These are phyloP conservation scores for Trichoderma sp. DNA, from an alignment of 2,329 filamentous ascomycete genomes.

Conservation along the genomic window DNA sequence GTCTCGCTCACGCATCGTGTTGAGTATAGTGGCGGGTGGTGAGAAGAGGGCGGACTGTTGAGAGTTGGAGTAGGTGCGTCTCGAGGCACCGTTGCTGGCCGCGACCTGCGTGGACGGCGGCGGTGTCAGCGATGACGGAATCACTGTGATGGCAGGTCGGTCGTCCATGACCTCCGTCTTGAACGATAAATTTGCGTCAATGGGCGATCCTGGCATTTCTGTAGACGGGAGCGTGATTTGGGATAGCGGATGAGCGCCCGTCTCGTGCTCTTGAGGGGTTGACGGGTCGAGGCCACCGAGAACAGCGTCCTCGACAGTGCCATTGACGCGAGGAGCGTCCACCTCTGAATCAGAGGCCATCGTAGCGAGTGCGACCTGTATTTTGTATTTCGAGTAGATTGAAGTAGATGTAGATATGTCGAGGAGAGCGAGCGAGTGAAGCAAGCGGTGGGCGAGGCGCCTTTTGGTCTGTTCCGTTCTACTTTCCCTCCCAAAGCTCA, in stretches of 20 bases:
- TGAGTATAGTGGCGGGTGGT: slow-evolving; percentile 52
- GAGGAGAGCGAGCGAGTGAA: neutral
- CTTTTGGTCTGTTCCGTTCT: neutral
- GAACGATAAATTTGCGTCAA: slow-evolving; percentile 51
- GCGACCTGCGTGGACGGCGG: slow-evolving; percentile 57
- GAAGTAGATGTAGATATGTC: neutral
- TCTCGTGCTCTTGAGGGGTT: slow-evolving; percentile 37
- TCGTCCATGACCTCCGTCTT: slow-evolving; percentile 54
- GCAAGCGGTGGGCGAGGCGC: neutral
- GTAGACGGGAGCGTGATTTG: slow-evolving; percentile 60
- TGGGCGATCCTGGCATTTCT: slow-evolving; percentile 55
- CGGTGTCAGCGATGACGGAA: slow-evolving; percentile 60
- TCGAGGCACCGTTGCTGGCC: slow-evolving; percentile 32
- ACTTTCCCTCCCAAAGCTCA: neutral
- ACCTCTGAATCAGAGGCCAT: slow-evolving; percentile 38
- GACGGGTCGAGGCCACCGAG: slow-evolving; percentile 38
- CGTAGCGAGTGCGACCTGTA: neutral
- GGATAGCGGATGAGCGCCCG: slow-evolving; percentile 40
- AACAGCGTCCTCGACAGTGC: slow-evolving; percentile 33
- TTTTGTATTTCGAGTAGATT: neutral
- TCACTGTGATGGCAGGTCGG: slow-evolving; percentile 45
- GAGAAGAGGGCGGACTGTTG: slow-evolving; percentile 55
- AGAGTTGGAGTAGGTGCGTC: slow-evolving; percentile 40
- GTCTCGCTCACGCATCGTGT: slow-evolving; percentile 36
- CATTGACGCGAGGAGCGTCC: slow-evolving; percentile 34